Evolutionary conservation across 192 early-diverging fungal genomes (phyloP), one percentile per base, ranked within the genome.

Genomic region (Glomus cerebriforme): DNA sequence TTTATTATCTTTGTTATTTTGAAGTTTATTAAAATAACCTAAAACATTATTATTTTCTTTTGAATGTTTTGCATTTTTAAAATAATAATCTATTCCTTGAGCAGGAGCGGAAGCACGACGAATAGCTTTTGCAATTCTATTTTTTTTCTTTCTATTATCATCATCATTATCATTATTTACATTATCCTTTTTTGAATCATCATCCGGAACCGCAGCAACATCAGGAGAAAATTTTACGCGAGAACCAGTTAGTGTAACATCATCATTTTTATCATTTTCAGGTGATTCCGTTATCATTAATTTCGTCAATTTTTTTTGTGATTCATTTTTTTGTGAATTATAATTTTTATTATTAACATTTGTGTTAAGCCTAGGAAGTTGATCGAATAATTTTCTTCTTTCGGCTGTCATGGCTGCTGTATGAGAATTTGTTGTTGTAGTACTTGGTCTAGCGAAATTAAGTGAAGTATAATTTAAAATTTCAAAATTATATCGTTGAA

Each of bases 381-480:
- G 17, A 6, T 77, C 63, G 17, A 37, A 19, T 32, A 67, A 26
- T 34, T 63, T 47, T 77, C 32, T 66, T 67, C 62, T n/a, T 34
- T 19, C 39, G 6, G 45, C 37, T 3, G 63, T 67, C 26, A 27
- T 77, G 12, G 62, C 63, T 7, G 76, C 62, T 19, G 76, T 77
- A 67, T 67, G 63, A 22, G 76, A 77, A 49, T 43, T 4, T 13
- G 24, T 39, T n/a, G 62, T 15, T 1, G 63, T 60, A 27, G 63
- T 60, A 27, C 66, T 31, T 5, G 76, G 76, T 43, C 76, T 43
- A 77, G 76, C 76, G 29, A 77, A 77, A 24, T 63, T 77, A n/a
- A 77, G 24, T 31, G 75, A 77, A 77, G 75, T 59, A 31, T n/a
- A 47, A 65, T 77, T 77, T 77, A 77, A 54, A 32, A 77, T 32